A percentile compares a stretch with the other conserved stretches of the same genome.
Conservation (phyloP, 345 rosid species). For the Eucalyptus cladocalyx region DNA sequence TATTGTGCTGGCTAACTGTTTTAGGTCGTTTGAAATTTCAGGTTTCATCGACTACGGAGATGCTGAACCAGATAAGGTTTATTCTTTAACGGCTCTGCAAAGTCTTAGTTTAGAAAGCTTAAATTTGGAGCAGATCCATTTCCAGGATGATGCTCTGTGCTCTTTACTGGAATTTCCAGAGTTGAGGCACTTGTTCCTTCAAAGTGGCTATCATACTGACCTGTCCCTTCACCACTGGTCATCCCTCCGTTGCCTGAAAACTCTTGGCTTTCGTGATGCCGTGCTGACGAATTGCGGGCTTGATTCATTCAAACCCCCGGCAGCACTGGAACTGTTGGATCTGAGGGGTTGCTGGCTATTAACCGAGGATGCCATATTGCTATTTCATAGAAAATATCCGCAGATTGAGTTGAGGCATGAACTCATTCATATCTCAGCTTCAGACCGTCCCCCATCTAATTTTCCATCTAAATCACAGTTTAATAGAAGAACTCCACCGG, state of each 20-base stretch:
- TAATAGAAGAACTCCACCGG: not conserved
- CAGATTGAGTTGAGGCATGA: constrained; percentile 52
- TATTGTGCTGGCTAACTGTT: not conserved
- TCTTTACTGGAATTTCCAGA: constrained; percentile 35
- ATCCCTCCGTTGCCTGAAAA: constrained; percentile 40
- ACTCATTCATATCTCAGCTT: not conserved
- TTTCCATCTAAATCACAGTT: constrained; percentile 7
- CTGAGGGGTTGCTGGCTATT: constrained; percentile 93
- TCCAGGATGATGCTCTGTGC: constrained; percentile 42
- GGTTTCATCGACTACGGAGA: constrained; percentile 35
- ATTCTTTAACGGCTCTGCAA: constrained; percentile 36
- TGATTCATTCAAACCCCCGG: constrained; percentile 42
- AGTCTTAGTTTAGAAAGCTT: constrained; percentile 43
- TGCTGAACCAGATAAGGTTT: constrained; percentile 12
- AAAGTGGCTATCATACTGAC: constrained; percentile 61
- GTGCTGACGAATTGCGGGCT: constrained; percentile 63
- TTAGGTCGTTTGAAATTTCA: constrained; percentile 7
- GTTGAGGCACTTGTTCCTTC: constrained; percentile 45
- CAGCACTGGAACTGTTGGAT: constrained; percentile 41
- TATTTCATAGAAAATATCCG: constrained; percentile 41
- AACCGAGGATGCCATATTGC: constrained; percentile 27
- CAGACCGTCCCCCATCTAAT: constrained; percentile 15
- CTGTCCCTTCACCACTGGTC: constrained; percentile 39
- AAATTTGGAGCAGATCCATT: constrained; percentile 55
- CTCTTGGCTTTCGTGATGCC: constrained; percentile 46